A percentile compares a stretch with the other conserved stretches of the same genome.
Conservation (phyloP, 441 rosid species). For the Viola pubescens region DNA sequence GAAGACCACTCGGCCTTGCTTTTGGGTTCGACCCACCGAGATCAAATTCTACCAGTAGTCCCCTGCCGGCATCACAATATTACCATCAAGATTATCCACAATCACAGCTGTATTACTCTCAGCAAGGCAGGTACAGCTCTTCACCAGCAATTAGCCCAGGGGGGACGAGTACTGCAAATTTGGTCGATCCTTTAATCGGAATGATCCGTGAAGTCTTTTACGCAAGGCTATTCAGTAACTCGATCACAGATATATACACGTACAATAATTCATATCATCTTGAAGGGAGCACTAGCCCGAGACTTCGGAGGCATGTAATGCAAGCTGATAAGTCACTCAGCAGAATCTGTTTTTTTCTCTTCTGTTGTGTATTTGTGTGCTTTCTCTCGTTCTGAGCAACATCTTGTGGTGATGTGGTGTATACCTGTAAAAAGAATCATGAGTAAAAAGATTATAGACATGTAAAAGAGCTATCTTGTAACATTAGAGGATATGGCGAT, state of each 20-base stretch:
- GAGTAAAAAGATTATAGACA: neutral
- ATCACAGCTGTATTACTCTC: slow-evolving; percentile 25
- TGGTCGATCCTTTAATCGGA: slow-evolving; percentile 41
- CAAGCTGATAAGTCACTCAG: slow-evolving; percentile 59
- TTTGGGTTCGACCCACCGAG: slow-evolving; percentile 31
- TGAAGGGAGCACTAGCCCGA: slow-evolving; percentile 40
- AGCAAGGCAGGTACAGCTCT: slow-evolving; percentile 25
- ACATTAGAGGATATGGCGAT: neutral
- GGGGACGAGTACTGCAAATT: slow-evolving; percentile 18
- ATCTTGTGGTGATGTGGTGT: neutral
- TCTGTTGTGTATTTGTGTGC: slow-evolving; percentile 53
- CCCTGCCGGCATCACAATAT: slow-evolving; percentile 14
- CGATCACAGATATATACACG: slow-evolving; percentile 26
- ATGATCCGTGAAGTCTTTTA: slow-evolving; percentile 66
- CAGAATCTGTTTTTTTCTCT: slow-evolving; percentile 59
- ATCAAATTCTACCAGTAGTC: slow-evolving; percentile 8
- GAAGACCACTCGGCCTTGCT: slow-evolving; percentile 49
- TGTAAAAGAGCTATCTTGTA: neutral
- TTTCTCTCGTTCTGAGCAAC: slow-evolving; percentile 47
- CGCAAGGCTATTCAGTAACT: slow-evolving; percentile 47
- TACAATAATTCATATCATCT: slow-evolving; percentile 58
- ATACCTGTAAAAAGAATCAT: slow-evolving; percentile 11
- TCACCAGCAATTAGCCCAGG: slow-evolving; percentile 31
- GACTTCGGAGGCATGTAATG: slow-evolving; percentile 67
- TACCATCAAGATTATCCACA: slow-evolving; percentile 16